Percentiles rank a stretch among this genome's conserved stretches.
Evolutionary conservation across 768 basidiomycete species (phyloP).

Genomic region (Lactarius sanguifluus): DNA sequence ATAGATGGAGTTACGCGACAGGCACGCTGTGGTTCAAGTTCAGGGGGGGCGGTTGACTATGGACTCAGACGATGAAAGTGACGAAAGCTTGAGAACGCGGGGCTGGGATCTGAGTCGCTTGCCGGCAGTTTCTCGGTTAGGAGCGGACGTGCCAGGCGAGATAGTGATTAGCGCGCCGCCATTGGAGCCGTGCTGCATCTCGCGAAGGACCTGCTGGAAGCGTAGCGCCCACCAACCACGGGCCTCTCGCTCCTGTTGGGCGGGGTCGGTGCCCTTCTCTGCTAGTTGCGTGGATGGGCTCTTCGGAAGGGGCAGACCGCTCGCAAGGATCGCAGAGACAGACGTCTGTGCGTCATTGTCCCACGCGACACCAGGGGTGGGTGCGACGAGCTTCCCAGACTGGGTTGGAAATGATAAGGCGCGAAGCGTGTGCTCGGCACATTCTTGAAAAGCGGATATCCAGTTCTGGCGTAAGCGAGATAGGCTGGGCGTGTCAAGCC

Average conservation of each 20-base stretch:
- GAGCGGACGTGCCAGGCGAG: background rate
- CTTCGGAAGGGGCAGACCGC: slow-evolving; percentile 62
- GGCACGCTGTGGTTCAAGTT: background rate
- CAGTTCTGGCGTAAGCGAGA: slow-evolving; percentile 40
- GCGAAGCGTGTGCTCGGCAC: slow-evolving; percentile 48
- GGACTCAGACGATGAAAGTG: slow-evolving; percentile 27
- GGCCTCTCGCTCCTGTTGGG: slow-evolving; percentile 59
- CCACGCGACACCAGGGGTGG: slow-evolving; percentile 34
- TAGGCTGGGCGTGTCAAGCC: slow-evolving; percentile 35
- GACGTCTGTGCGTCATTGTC: slow-evolving; percentile 38
- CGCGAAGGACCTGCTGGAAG: slow-evolving; percentile 61
- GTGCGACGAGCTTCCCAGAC: slow-evolving; percentile 34
- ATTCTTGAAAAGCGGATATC: slow-evolving; percentile 55
- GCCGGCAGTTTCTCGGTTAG: background rate
- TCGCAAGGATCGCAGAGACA: slow-evolving; percentile 42
- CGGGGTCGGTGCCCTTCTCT: slow-evolving; percentile 33
- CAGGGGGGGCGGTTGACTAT: slow-evolving; percentile 18
- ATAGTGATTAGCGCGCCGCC: slow-evolving; percentile 5
- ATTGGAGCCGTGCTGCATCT: slow-evolving; percentile 44
- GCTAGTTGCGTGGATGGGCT: slow-evolving; percentile 66
- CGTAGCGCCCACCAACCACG: slow-evolving; percentile 72
- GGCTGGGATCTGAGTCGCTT: slow-evolving; percentile 16
- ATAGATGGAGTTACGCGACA: slow-evolving; percentile 2
- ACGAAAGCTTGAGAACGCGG: slow-evolving; percentile 27
- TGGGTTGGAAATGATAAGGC: slow-evolving; percentile 44